Percentiles rank a stretch among this genome's conserved stretches.
These are phyloP conservation scores for Fusarium sp. DNA, from an alignment of 2,329 filamentous ascomycete genomes.

Conservation along the genomic window DNA sequence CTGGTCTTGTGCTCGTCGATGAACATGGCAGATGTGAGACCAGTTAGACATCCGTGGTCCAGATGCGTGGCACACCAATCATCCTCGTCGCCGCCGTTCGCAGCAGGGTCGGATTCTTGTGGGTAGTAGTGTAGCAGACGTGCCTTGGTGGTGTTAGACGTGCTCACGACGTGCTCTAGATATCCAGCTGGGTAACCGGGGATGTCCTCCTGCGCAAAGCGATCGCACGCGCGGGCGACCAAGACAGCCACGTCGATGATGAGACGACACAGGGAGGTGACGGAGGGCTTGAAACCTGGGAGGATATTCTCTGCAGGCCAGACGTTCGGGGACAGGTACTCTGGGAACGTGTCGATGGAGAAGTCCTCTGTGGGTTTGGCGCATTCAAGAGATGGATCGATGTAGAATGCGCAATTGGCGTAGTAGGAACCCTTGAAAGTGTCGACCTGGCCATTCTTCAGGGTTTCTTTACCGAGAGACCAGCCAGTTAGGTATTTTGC, in stretches of 20 bases:
- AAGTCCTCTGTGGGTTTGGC: constrained; percentile 71
- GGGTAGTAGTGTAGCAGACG: constrained; percentile 95
- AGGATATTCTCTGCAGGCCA: constrained; percentile 81
- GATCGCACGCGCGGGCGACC: constrained; percentile 91
- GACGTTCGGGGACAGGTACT: constrained; percentile 90
- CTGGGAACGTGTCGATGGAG: constrained; percentile 76
- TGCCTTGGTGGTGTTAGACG: constrained; percentile 90
- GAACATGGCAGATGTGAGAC: constrained; percentile 96
- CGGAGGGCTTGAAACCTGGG: constrained; percentile 79
- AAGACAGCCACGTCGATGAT: constrained; percentile 92
- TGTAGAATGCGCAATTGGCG: constrained; percentile 84
- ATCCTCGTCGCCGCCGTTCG: constrained; percentile 70
- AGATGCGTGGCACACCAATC: constrained; percentile 95
- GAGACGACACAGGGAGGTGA: constrained; percentile 82
- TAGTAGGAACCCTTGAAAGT: constrained; percentile 88
- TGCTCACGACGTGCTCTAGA: constrained; percentile 87
- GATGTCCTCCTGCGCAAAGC: constrained; percentile 84
- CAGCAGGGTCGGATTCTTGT: constrained; percentile 58
- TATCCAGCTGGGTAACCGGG: constrained; percentile 81
- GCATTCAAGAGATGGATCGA: constrained; percentile 72
- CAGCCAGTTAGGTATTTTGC: constrained; percentile 79
- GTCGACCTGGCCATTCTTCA: constrained; percentile 82
- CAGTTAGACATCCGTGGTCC: constrained; percentile 94
- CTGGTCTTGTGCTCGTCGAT: constrained; percentile 76
- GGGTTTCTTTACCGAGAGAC: constrained; percentile 85